Conservation (phyloP, 2,329 filamentous ascomycete species). For the Myriangium duriaei region DNA sequence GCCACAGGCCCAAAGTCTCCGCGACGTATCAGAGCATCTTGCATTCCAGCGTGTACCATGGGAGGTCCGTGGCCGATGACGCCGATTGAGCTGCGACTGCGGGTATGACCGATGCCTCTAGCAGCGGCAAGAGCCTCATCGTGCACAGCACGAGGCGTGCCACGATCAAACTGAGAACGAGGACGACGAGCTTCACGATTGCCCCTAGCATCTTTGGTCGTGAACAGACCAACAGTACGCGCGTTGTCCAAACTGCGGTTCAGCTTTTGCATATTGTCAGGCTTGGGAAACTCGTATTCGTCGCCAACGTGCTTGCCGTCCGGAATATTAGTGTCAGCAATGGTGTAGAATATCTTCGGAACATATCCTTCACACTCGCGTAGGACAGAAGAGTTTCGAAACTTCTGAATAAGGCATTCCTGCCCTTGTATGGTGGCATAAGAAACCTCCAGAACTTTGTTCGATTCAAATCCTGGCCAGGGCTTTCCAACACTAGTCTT, state of each 20-base stretch:
- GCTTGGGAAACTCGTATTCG: conserved; percentile 63
- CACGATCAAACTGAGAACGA: conserved; percentile 68
- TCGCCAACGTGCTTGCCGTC: conserved; percentile 39
- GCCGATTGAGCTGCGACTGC: not conserved
- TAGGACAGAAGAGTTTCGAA: conserved; percentile 95
- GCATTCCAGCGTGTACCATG: not conserved
- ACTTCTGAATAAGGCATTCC: conserved; percentile 85
- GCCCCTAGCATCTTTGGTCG: conserved; percentile 62
- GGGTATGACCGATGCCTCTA: not conserved
- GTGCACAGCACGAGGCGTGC: conserved; percentile 41
- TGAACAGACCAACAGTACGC: conserved; percentile 74
- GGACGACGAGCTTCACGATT: conserved; percentile 62
- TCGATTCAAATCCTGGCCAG: conserved; percentile 69
- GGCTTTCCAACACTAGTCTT: conserved; percentile 11
- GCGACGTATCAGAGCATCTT: not conserved
- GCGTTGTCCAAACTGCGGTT: conserved; percentile 79
- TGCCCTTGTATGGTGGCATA: conserved; percentile 96
- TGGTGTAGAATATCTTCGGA: conserved; percentile 61
- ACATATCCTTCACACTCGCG: conserved; percentile 68
- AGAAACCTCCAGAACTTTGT: conserved; percentile 79
- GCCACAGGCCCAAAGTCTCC: conserved; percentile 1
- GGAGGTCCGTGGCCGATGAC: not conserved
- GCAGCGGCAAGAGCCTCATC: conserved; percentile 17
- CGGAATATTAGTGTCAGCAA: conserved; percentile 32
- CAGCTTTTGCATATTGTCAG: conserved; percentile 80